Conservation (phyloP, 176 grass and related monocot genomes). For the Avena sativa region DNA sequence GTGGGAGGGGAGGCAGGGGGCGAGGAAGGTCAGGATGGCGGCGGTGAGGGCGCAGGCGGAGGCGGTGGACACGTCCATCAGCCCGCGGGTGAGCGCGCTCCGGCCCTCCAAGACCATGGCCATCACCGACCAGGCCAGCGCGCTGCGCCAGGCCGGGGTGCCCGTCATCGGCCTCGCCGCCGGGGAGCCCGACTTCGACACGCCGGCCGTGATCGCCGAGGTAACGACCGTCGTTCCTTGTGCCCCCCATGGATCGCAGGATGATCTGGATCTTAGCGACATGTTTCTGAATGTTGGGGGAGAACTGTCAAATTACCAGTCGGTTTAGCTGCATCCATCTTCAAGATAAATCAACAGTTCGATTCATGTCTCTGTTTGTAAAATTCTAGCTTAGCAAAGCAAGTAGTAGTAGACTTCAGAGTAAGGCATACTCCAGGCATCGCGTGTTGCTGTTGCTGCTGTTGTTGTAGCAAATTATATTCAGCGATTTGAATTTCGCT, state of each 20-base stretch:
- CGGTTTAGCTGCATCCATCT: neutral
- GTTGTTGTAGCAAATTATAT: neutral
- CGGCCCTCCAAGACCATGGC: constrained; percentile 96
- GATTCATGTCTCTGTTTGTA: too few species aligned
- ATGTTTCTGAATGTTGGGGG: neutral
- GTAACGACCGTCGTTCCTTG: constrained; percentile 15
- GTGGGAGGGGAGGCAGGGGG: constrained; percentile 33
- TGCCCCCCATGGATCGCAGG: neutral
- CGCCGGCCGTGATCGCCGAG: constrained; percentile 59
- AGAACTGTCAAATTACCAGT: neutral
- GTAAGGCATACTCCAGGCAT: neutral
- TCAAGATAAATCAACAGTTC: neutral
- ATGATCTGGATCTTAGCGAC: neutral
- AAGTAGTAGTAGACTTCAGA: constrained; percentile 8
- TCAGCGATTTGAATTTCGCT: neutral
- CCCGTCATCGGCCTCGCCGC: constrained; percentile 81
- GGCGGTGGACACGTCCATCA: constrained; percentile 68
- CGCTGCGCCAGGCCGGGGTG: constrained; percentile 77
- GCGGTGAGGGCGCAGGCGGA: constrained; percentile 36
- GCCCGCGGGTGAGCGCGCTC: constrained; percentile 76
- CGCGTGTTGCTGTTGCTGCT: neutral
- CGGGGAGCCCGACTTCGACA: constrained; percentile 79
- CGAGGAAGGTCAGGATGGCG: constrained; percentile 23
- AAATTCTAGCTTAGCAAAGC: too few species aligned
- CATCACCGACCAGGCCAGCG: constrained; percentile 88